These are phyloP conservation scores for Didymella segeticola DNA, from an alignment of 2,329 filamentous ascomycete genomes.

Conservation along the genomic window DNA sequence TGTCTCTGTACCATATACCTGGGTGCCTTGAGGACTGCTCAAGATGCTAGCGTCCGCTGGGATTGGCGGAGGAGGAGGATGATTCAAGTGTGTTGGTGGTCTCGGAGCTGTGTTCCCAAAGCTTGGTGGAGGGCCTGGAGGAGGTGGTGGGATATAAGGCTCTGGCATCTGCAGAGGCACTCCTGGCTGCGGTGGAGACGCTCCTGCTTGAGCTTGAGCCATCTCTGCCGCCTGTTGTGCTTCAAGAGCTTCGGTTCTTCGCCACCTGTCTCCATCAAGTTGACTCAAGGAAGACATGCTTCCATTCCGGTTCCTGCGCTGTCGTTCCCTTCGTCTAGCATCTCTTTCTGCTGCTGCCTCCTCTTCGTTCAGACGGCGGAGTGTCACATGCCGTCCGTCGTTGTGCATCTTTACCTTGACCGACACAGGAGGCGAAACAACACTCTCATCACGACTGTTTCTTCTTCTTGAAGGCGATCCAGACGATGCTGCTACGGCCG, in stretches of 20 bases:
- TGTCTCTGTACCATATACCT: constrained; percentile 47
- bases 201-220: constrained; percentile 23
- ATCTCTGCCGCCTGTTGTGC: constrained; percentile 43
- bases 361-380: constrained; percentile 66
- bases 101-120: constrained; percentile 10
- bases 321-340: constrained; percentile 58
- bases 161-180: constrained; percentile 39
- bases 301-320: constrained; percentile 46
- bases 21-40: constrained; percentile 46
- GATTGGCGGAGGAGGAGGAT: constrained; percentile 47
- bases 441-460: constrained; percentile 50
- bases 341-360: constrained; percentile 67
- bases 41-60: constrained; percentile 41
- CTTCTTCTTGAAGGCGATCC: constrained; percentile 42
- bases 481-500: constrained; percentile 32
- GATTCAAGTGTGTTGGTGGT: constrained; percentile 19
- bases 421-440: constrained; percentile 65
- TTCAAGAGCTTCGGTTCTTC: constrained; percentile 48
- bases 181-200: constrained; percentile 27
- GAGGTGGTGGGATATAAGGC: constrained; percentile 39
- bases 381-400: constrained; percentile 68
- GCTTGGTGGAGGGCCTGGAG: constrained; percentile 40
- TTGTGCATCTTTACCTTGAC: constrained; percentile 71
- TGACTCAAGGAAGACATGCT: constrained; percentile 50
- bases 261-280: constrained; percentile 48